Conservation (phyloP, 2,329 filamentous ascomycete species). For the Penicillium sp. region DNA sequence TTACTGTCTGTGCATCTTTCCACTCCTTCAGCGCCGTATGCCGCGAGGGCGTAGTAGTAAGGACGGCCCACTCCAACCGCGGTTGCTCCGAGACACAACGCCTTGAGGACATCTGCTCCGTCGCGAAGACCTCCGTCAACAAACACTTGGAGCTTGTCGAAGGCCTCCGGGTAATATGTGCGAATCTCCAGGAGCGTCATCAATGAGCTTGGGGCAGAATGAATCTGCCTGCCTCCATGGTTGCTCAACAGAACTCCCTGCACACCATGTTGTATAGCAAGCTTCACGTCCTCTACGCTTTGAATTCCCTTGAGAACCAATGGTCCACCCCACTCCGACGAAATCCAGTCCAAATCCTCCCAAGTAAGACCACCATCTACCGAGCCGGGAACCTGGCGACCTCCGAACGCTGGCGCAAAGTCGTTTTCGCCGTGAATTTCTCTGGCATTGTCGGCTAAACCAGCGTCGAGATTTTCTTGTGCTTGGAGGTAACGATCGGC, state of each 20-base stretch:
- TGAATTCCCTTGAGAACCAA: conserved; percentile 20
- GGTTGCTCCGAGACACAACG: conserved; percentile 51
- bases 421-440: conserved; percentile 11
- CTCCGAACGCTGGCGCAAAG: conserved; percentile 15
- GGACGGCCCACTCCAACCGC: conserved; percentile 50
- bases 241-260: conserved; percentile 55
- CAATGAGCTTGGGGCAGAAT: conserved; percentile 47
- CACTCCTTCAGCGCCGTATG: conserved; percentile 23
- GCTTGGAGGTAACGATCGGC: conserved; percentile 20
- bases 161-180: conserved; percentile 47
- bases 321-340: conserved; percentile 2
- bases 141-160: conserved; percentile 49
- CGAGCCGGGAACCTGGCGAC: conserved; percentile 16
- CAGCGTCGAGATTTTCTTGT: conserved; percentile 13
- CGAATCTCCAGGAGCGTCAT: conserved; percentile 52
- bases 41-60: conserved; percentile 22
- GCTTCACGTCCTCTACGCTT: conserved; percentile 17
- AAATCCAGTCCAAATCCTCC: conserved; percentile 8
- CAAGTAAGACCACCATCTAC: conserved; percentile 15
- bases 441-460: background rate
- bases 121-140: conserved; percentile 53
- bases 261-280: conserved; percentile 15
- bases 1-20: conserved; percentile 19
- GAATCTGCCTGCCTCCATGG: conserved; percentile 54
- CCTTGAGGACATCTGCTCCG: conserved; percentile 54